phyloP scores from a whole-genome alignment of 2,329 filamentous ascomycete species.

The Sporothrix sp. region DNA sequence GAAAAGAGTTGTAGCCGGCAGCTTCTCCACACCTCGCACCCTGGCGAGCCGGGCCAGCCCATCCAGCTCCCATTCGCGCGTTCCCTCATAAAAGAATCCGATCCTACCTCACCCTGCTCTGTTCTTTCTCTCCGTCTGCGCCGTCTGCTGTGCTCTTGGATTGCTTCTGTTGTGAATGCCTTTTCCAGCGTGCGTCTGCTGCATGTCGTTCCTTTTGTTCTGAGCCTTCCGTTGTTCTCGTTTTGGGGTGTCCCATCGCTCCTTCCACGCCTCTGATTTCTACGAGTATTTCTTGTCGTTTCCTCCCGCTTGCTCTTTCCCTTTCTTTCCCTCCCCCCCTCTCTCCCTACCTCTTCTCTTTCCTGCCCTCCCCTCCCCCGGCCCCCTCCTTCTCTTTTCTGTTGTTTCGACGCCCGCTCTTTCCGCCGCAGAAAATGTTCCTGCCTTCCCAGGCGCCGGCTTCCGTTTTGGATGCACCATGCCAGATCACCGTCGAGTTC shows the following conservation, averaged over 20 bases:
- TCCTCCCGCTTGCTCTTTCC: neutral
- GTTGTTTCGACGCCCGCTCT: neutral
- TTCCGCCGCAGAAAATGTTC: conserved; percentile 37
- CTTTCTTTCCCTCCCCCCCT: neutral
- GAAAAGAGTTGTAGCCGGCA: neutral
- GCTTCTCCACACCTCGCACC: conserved; percentile 1
- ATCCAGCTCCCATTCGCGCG: conserved; percentile 4
- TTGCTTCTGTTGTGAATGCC: neutral
- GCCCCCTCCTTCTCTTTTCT: conserved; percentile 2
- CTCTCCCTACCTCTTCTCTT: neutral
- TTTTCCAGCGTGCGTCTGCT: neutral
- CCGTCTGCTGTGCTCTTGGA: neutral
- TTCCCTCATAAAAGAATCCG: conserved; percentile 5
- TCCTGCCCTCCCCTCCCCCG: neutral
- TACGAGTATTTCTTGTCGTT: neutral
- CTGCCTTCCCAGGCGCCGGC: conserved; percentile 41
- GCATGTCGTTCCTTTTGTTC: neutral
- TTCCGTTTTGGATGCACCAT: conserved; percentile 32
- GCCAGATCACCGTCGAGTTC: conserved; percentile 31
- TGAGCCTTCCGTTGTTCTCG: neutral
- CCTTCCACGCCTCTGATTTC: too few species aligned
- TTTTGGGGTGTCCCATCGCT: too few species aligned
- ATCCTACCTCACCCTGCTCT: conserved; percentile 7
- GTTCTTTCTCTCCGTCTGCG: neutral
- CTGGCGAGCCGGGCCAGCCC: conserved; percentile 4